These are phyloP conservation scores for Achaetomium macrosporum DNA, from an alignment of 2,329 filamentous ascomycete genomes.

Conservation along the genomic window DNA sequence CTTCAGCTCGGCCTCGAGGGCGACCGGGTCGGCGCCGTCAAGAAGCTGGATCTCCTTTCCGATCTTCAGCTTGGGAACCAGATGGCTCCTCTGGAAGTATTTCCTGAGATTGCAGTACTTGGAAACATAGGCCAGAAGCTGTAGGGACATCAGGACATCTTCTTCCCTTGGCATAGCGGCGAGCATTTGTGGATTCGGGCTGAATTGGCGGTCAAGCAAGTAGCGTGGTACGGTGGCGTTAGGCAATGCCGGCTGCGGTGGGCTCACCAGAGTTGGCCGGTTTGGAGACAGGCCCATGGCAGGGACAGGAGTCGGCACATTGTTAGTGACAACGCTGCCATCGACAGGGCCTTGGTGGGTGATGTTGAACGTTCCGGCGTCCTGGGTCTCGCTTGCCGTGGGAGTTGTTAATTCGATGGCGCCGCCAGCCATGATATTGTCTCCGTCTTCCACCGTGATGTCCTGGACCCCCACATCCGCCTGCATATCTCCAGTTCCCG, in stretches of 20 bases:
- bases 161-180: slow-evolving; percentile 94
- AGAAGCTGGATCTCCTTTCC: slow-evolving; percentile 75
- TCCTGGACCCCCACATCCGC: slow-evolving; percentile 80
- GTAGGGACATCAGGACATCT: slow-evolving; percentile 95
- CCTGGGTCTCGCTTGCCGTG: slow-evolving; percentile 76
- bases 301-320: slow-evolving; percentile 59
- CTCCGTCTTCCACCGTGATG: slow-evolving; percentile 71
- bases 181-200: slow-evolving; percentile 66
- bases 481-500: slow-evolving; percentile 74
- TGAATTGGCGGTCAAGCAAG: slow-evolving; percentile 65
- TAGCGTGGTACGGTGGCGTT: slow-evolving; percentile 72
- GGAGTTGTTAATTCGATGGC: slow-evolving; percentile 70
- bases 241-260: slow-evolving; percentile 68
- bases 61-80: slow-evolving; percentile 88
- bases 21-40: slow-evolving; percentile 56
- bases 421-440: slow-evolving; percentile 70
- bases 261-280: slow-evolving; percentile 62
- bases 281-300: slow-evolving; percentile 68
- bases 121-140: slow-evolving; percentile 92
- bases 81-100: slow-evolving; percentile 91
- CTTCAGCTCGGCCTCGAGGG: slow-evolving; percentile 26
- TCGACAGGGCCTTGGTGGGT: slow-evolving; percentile 79
- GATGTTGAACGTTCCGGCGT: slow-evolving; percentile 89
- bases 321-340: slow-evolving; percentile 73
- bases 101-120: slow-evolving; percentile 96